A percentile compares a stretch with the other conserved stretches of the same genome.
These are phyloP conservation scores for Trematosphaeria pertusa DNA, from an alignment of 2,329 filamentous ascomycete species.

Conservation along the genomic window DNA sequence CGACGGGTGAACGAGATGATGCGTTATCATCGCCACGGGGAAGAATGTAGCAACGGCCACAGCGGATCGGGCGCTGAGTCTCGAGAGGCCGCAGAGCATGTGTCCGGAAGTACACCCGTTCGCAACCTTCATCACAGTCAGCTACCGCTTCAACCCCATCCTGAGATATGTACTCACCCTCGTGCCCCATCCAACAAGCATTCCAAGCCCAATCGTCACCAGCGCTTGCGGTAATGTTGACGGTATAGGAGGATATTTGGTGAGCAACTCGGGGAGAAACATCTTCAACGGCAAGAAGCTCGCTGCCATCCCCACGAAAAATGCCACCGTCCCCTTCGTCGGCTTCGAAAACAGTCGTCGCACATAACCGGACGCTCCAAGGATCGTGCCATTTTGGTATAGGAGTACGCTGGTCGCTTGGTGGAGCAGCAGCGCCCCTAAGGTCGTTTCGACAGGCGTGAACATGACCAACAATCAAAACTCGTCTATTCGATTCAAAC, in stretches of 20 bases:
- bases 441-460: slow-evolving; percentile 59
- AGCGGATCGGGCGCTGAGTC: slow-evolving; percentile 58
- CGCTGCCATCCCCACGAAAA: slow-evolving; percentile 55
- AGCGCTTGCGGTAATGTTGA: slow-evolving; percentile 44
- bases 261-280: slow-evolving; percentile 54
- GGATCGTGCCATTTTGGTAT: slow-evolving; percentile 58
- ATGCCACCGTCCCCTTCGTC: slow-evolving; percentile 50
- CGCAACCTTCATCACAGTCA: slow-evolving; percentile 27
- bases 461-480: too few species aligned
- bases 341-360: slow-evolving; percentile 51
- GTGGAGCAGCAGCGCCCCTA: slow-evolving; percentile 60
- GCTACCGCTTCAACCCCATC: neutral
- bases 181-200: slow-evolving; percentile 60
- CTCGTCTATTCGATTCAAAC: too few species aligned
- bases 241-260: slow-evolving; percentile 49
- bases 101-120: slow-evolving; percentile 63
- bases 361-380: slow-evolving; percentile 59
- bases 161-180: slow-evolving; percentile 48
- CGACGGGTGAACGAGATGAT: slow-evolving; percentile 49
- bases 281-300: slow-evolving; percentile 52
- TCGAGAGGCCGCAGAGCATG: slow-evolving; percentile 61
- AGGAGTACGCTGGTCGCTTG: slow-evolving; percentile 59
- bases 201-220: slow-evolving; percentile 51
- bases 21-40: slow-evolving; percentile 39
- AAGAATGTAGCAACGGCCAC: slow-evolving; percentile 52